phyloP scores from a whole-genome alignment of 768 basidiomycete genomes.

The Suillus decipiens region DNA sequence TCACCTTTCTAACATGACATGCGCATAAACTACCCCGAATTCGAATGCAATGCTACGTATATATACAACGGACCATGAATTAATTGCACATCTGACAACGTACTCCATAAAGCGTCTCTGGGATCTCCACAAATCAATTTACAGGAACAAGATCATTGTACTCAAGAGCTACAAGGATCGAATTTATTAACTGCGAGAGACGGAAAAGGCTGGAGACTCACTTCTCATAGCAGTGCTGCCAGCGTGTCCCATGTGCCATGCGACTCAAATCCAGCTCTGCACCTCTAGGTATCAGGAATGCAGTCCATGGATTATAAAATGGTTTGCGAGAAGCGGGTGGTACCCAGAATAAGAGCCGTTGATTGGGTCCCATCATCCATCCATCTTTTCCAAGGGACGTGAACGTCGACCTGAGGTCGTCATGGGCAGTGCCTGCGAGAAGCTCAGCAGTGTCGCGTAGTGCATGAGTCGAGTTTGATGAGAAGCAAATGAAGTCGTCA shows the following conservation, averaged over 20 bases:
- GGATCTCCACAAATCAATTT: neutral
- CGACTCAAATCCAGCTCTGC: neutral
- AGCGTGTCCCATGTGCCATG: neutral
- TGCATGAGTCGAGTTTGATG: neutral
- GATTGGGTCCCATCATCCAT: neutral
- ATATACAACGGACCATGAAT: neutral
- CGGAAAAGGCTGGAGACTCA: neutral
- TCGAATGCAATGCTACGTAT: neutral
- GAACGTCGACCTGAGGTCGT: neutral
- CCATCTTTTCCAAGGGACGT: neutral
- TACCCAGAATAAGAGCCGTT: neutral
- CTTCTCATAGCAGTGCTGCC: neutral
- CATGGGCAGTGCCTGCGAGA: neutral
- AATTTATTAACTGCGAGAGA: neutral
- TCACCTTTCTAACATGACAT: neutral
- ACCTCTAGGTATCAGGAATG: neutral
- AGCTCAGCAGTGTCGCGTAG: neutral
- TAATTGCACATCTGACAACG: neutral
- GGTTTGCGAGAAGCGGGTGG: neutral
- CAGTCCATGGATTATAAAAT: neutral
- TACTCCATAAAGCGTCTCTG: neutral
- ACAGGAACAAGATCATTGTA: neutral
- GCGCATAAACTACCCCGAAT: neutral
- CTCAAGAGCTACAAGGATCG: neutral
- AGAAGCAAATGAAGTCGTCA: neutral